Conservation (phyloP, 2,329 filamentous ascomycete species). For the Arthrobotrys sinensis region DNA sequence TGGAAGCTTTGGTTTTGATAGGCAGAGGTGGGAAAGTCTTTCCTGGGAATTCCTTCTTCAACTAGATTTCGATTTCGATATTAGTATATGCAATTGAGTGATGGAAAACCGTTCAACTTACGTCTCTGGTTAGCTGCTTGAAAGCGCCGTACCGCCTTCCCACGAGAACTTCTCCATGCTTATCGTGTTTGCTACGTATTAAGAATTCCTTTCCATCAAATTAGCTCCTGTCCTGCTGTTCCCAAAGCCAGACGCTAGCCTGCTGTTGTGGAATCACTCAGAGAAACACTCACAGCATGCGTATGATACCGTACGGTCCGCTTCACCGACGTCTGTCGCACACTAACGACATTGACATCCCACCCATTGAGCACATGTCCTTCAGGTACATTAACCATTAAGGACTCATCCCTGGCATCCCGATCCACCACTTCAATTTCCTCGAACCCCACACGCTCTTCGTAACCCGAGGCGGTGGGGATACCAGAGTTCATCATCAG, state of each 20-base stretch:
- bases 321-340: conserved; percentile 84
- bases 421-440: conserved; percentile 97
- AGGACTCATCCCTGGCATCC: conserved; percentile 89
- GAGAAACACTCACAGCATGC: conserved; percentile 78
- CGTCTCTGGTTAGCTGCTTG: conserved; percentile 79
- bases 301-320: conserved; percentile 90
- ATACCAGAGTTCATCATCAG: conserved; percentile 99
- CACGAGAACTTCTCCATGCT: conserved; percentile 82
- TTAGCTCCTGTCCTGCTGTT: conserved; percentile 13
- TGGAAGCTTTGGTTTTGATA: conserved; percentile 83
- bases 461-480: conserved; percentile 94
- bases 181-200: conserved; percentile 84
- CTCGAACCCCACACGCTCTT: conserved; percentile 95
- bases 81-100: conserved; percentile 10
- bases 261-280: too few relatives aligned
- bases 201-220: conserved; percentile 83
- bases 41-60: conserved; percentile 89
- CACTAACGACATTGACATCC: conserved; percentile 95
- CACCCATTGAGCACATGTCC: conserved; percentile 94
- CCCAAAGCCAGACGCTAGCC: too few relatives aligned
- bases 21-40: conserved; percentile 89
- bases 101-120: conserved; percentile 38
- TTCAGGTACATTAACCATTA: conserved; percentile 88
- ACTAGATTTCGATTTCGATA: conserved; percentile 60
- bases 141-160: conserved; percentile 93